Conservation (phyloP, 441 rosid species). For the Pelargonium exstipulatum region DNA sequence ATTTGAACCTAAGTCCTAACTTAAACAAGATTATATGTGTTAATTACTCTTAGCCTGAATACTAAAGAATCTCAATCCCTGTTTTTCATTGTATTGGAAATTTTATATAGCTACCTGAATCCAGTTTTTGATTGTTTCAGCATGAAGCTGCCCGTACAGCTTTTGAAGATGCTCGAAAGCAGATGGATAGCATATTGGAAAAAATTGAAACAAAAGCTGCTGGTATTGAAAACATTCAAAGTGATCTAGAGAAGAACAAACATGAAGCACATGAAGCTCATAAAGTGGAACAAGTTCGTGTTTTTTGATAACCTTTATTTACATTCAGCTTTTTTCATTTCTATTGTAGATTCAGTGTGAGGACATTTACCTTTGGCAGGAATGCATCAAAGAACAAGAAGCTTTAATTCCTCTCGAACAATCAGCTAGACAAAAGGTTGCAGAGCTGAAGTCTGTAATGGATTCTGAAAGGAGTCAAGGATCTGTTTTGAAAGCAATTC, state of each 20-base stretch:
- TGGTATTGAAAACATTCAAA: constrained; percentile 37
- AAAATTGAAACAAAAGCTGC: constrained; percentile 47
- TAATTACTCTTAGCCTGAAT: not conserved
- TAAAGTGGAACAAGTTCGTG: constrained; percentile 61
- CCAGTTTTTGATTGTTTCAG: constrained; percentile 37
- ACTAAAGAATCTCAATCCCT: not conserved
- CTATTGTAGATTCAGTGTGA: constrained; percentile 18
- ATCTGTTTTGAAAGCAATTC: constrained; percentile 76
- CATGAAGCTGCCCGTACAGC: constrained; percentile 74
- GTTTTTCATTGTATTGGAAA: not conserved
- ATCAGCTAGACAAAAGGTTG: constrained; percentile 83
- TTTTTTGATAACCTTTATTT: constrained; percentile 14
- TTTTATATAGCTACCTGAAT: constrained; percentile 17
- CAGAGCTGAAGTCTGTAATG: constrained; percentile 67
- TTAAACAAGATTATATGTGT: not conserved
- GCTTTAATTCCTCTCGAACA: constrained; percentile 73
- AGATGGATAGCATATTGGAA: constrained; percentile 49
- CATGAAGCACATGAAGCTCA: constrained; percentile 61
- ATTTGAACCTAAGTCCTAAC: not conserved
- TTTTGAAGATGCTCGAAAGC: constrained; percentile 68
- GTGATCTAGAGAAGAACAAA: constrained; percentile 53
- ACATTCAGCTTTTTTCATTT: constrained; percentile 7
- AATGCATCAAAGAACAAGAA: constrained; percentile 74
- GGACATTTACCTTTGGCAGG: constrained; percentile 42
- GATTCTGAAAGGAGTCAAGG: constrained; percentile 92